Evolutionary conservation across 495 filamentous ascomycete species (phyloP).

Genomic region (Penicillium fimorum): DNA sequence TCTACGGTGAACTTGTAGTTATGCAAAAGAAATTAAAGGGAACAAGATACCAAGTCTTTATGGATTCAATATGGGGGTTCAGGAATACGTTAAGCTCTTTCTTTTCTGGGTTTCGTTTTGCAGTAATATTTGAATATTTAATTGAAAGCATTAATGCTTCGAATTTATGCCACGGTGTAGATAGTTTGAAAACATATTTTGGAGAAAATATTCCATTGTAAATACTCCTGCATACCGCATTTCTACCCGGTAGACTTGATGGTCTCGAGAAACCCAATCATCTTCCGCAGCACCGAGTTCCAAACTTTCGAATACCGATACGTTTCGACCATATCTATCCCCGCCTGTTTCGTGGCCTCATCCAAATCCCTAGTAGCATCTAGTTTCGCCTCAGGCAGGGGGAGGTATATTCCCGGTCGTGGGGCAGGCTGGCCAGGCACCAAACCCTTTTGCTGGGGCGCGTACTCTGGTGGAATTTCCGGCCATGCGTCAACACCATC

Average conservation of each 20-base stretch:
- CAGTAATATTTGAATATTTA: no score
- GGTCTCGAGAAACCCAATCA: conserved; percentile 1
- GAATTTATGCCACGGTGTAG: no score
- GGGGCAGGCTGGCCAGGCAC: neutral
- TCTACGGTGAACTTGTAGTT: no score
- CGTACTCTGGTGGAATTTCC: conserved; percentile 20
- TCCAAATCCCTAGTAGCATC: neutral
- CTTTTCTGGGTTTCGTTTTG: no score
- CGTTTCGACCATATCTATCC: neutral
- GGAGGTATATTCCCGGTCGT: conserved; percentile 1
- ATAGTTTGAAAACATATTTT: no score
- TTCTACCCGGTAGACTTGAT: conserved; percentile 1
- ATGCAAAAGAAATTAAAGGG: no score
- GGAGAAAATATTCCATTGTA: no score
- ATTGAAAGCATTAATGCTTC: no score
- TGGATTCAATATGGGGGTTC: no score
- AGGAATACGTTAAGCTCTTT: no score
- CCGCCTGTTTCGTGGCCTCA: neutral
- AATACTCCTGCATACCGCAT: no score
- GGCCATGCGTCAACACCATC: conserved; percentile 54
- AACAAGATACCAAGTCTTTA: no score
- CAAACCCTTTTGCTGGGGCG: neutral
- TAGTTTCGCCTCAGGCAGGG: neutral
- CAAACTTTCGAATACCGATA: neutral
- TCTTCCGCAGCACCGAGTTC: neutral